These are phyloP conservation scores for Kandelia obovata DNA, from an alignment of 345 rosid genomes.

Conservation along the genomic window DNA sequence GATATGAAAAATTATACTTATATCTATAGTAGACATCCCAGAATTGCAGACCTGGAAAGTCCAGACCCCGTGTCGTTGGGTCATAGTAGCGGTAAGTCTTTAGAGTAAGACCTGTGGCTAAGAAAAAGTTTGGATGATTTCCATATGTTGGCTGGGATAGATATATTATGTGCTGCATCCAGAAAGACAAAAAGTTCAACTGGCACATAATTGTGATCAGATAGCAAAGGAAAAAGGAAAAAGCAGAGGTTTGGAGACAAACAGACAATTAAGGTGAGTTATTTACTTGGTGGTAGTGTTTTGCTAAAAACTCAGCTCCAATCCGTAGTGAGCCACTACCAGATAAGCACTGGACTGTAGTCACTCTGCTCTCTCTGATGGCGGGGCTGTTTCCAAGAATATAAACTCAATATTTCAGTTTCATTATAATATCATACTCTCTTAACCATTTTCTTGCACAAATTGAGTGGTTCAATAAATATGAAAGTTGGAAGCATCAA, in stretches of 20 bases:
- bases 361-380: conserved; percentile 61
- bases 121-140: conserved; percentile 70
- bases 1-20: too few relatives aligned
- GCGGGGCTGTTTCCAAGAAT: conserved; percentile 56
- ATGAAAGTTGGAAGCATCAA: neutral
- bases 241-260: too few relatives aligned
- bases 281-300: conserved; percentile 65
- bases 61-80: conserved; percentile 68
- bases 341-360: conserved; percentile 89
- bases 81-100: conserved; percentile 77
- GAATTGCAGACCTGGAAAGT: conserved; percentile 53
- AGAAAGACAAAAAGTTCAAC: conserved; percentile 9
- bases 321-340: conserved; percentile 96
- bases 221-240: neutral
- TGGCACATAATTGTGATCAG: too few relatives aligned
- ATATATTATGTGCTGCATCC: conserved; percentile 58
- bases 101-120: conserved; percentile 64
- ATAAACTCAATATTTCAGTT: too few relatives aligned
- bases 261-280: too few relatives aligned
- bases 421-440: too few relatives aligned
- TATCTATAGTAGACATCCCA: too few relatives aligned
- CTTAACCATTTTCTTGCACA: too few relatives aligned
- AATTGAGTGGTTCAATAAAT: too few relatives aligned
- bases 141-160: conserved; percentile 90
- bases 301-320: conserved; percentile 87